Base-by-base conservation (phyloP, 1,284 basidiomycete species). In the Puccinia novopanici region DNA sequence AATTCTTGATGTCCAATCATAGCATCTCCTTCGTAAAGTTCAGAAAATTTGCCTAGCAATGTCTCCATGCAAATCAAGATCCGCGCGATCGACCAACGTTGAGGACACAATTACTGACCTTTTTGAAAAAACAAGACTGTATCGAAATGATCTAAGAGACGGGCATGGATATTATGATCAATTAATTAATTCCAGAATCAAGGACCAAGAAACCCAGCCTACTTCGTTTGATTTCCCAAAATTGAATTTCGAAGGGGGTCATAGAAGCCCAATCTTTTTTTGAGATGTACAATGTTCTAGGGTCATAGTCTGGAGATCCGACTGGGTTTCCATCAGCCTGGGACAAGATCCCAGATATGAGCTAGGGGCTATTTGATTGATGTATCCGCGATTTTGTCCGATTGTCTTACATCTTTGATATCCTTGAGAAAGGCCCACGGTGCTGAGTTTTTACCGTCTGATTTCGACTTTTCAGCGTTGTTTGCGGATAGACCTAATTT, bases 271-370 rank as follows among this genome's bases (percentile, higher is more conserved):
- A 97, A 0, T 91, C 91, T 70, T 87, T 89, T 42, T 89, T 87
- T 0, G 96, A 95, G 75, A 99, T 90, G 85, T 89, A 90, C 65
- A 99, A 87, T 0, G 97, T 98, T 81, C 96, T 89, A 3, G 92
- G 92, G 85, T 99, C 97, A 85, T 98, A 98, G n/a, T 92, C 90
- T 0, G 92, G 90, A 83, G 96, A 90, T 52, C 89, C 91, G 19
- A 94, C 93, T 67, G 89, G 88, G 81, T 91, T 89, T 4, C 91
- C 90, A 83, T 98, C 93, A 88, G 93, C 95, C 91, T 95, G 84
- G 52, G 10, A 68, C 22, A 17, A 77, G 27, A n/a, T 40, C 75
- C 34, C 24, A 57, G 22, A 12, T 22, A 34, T 40, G 17, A 70
- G 40, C 42, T 17, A 34, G 24, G 65, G 24, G 2, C 19, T n/a